phyloP scores from a whole-genome alignment of 495 filamentous ascomycete species.

The Penicillium steckii region DNA sequence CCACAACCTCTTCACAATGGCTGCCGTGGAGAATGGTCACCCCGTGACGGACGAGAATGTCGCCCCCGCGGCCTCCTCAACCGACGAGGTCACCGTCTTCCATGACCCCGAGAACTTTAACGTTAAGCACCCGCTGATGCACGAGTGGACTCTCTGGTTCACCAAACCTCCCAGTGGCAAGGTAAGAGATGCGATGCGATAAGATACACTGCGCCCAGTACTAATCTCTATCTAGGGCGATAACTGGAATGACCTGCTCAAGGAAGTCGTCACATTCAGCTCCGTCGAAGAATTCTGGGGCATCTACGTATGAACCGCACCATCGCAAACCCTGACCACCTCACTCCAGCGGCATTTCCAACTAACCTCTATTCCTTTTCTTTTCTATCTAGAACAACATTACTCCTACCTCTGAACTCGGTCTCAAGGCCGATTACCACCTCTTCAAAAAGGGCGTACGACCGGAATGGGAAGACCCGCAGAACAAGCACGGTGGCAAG shows the following conservation, averaged over 20 bases:
- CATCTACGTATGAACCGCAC: conserved; percentile 76
- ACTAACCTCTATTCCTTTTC: background rate
- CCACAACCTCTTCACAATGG: conserved; percentile 32
- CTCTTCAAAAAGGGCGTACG: conserved; percentile 97
- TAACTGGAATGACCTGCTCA: conserved; percentile 97
- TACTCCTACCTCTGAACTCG: conserved; percentile 88
- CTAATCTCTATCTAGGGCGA: conserved; percentile 62
- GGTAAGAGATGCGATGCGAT: conserved; percentile 48
- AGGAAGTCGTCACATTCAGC: conserved; percentile 97
- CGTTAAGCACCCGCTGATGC: conserved; percentile 94
- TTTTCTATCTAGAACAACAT: conserved; percentile 85
- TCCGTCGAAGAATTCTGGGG: conserved; percentile 99
- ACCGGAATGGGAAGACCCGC: conserved; percentile 95
- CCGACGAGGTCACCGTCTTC: conserved; percentile 76
- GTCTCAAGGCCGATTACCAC: conserved; percentile 98
- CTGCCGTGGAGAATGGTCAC: conserved; percentile 43
- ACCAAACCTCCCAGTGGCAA: conserved; percentile 97
- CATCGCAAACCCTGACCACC: background rate
- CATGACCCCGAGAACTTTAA: conserved; percentile 98
- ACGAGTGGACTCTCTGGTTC: conserved; percentile 98
- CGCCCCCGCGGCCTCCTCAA: conserved; percentile 29
- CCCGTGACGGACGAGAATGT: conserved; percentile 44
- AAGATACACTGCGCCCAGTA: conserved; percentile 1
- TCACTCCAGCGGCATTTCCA: background rate
- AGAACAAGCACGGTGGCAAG: conserved; percentile 99